Percentiles rank a stretch among this genome's conserved stretches.
Evolutionary conservation across 352 stramenopile species (phyloP).

Genomic region (Globisporangium barbulae): DNA sequence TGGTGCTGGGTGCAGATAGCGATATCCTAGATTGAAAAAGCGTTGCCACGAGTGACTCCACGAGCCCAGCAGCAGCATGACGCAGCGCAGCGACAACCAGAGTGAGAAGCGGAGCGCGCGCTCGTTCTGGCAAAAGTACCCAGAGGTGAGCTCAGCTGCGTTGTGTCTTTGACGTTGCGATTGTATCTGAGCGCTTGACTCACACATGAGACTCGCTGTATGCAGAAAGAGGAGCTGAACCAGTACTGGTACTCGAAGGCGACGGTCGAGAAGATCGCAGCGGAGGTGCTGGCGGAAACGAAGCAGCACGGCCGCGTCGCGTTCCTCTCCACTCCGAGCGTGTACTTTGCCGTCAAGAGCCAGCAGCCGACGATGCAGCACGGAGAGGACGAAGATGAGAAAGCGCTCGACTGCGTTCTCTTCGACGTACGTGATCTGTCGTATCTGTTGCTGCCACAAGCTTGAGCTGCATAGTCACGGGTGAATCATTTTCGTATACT

Average conservation of each 20-base stretch:
- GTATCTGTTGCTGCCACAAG: neutral
- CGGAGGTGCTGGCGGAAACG: slow-evolving; percentile 62
- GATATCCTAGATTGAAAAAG: neutral
- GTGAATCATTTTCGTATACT: neutral
- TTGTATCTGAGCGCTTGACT: neutral
- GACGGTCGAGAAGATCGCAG: slow-evolving; percentile 80
- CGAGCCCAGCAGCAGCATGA: neutral
- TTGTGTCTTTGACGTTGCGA: neutral
- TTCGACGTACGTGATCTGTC: slow-evolving; percentile 79
- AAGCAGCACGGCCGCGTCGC: slow-evolving; percentile 43
- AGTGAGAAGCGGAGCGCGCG: slow-evolving; percentile 16
- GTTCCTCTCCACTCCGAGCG: slow-evolving; percentile 92
- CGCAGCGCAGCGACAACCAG: slow-evolving; percentile 20
- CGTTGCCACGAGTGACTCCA: neutral
- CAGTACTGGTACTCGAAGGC: slow-evolving; percentile 94
- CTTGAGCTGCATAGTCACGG: slow-evolving; percentile 1
- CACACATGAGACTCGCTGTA: neutral
- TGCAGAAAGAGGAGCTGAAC: slow-evolving; percentile 93
- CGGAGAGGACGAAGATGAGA: neutral
- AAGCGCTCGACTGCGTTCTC: slow-evolving; percentile 57
- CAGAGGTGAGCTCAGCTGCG: slow-evolving; percentile 32
- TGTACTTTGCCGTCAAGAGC: slow-evolving; percentile 89
- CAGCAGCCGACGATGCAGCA: slow-evolving; percentile 16
- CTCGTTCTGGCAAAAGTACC: slow-evolving; percentile 69
- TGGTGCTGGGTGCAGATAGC: neutral